phyloP scores from a whole-genome alignment of 1,139 yeast species.

The Candida freyschussii region DNA sequence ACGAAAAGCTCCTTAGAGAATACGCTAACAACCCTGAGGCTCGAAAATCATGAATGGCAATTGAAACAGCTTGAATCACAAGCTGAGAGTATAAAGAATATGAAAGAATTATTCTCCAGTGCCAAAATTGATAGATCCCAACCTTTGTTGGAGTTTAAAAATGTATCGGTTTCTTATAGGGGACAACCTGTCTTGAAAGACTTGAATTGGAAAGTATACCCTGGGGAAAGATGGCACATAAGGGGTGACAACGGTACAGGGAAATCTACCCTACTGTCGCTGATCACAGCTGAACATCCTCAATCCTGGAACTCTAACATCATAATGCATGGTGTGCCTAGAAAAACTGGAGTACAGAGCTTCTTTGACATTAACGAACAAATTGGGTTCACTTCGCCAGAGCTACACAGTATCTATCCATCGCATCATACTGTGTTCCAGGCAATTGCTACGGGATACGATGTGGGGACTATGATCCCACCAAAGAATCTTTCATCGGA shows the following conservation, averaged over 20 bases:
- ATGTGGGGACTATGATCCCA: conserved; percentile 48
- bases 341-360: conserved; percentile 70
- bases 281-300: conserved; percentile 93
- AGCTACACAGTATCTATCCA: conserved; percentile 81
- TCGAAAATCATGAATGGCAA: conserved; percentile 22
- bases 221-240: conserved; percentile 84
- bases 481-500: conserved; percentile 35
- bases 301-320: conserved; percentile 85
- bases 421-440: conserved; percentile 44
- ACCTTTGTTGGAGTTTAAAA: conserved; percentile 51
- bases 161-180: conserved; percentile 63
- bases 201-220: conserved; percentile 60
- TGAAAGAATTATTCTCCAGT: conserved; percentile 17
- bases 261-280: conserved; percentile 77
- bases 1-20: conserved; percentile 31
- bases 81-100: conserved; percentile 20
- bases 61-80: conserved; percentile 17
- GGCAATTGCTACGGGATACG: conserved; percentile 69
- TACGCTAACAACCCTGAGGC: conserved; percentile 29
- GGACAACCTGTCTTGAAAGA: conserved; percentile 55
- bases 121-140: conserved; percentile 8
- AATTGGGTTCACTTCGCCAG: conserved; percentile 93
- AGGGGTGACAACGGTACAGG: conserved; percentile 92
- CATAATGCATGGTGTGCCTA: conserved; percentile 56
- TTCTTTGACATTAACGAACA: conserved; percentile 72